Evolutionary conservation across 2,329 filamentous ascomycete species (phyloP), one percentile per base, ranked within the genome.

Genomic region (Alternaria metachromatica): DNA sequence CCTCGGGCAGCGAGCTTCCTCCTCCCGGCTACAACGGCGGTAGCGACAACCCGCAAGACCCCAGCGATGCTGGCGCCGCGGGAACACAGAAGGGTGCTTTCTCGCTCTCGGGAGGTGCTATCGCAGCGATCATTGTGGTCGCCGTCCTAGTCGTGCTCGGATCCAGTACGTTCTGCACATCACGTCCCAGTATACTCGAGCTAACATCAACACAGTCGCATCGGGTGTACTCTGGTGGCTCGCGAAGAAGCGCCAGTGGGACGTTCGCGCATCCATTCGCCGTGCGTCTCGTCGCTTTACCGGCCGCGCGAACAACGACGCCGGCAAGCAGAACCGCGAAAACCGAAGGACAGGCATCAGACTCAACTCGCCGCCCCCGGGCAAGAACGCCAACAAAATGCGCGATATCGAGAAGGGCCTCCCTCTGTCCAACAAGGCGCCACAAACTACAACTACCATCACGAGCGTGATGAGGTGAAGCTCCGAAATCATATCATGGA

Each of bases 221-320:
- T 90, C 87, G 33, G 87, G 89, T 3, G 82, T 88, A 3, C 87
- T 96, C 26, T 96, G 92, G 82, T 93, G 90, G 78, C 78, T 95
- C 41, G 91, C 93, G 59, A 96, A 96, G 84, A 94, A 93, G 82
- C 88, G 90, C 50, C 92, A 94, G 79, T 96, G 93, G 93, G 91
- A 89, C 69, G 84, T 96, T 69, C 88, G 89, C 62, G 88, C 92
- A 76, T 91, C 86, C 28, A 84, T 96, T 61, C 87, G 90, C 59
- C 88, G 87, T 67, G 94, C 92, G 2, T 84, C 83, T 15, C 79
- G 82, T 46, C 81, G 82, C 25, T 63, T 84, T 48, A 84, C 83
- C 2, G 81, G 81, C 20, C 80, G 82, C 51, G 73, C 72, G 20
- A 67, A 67, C 25, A 64, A 74, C 55, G 72, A 73, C 50, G 62